phyloP scores from a whole-genome alignment of 768 basidiomycete species.

The Boletus sp. region DNA sequence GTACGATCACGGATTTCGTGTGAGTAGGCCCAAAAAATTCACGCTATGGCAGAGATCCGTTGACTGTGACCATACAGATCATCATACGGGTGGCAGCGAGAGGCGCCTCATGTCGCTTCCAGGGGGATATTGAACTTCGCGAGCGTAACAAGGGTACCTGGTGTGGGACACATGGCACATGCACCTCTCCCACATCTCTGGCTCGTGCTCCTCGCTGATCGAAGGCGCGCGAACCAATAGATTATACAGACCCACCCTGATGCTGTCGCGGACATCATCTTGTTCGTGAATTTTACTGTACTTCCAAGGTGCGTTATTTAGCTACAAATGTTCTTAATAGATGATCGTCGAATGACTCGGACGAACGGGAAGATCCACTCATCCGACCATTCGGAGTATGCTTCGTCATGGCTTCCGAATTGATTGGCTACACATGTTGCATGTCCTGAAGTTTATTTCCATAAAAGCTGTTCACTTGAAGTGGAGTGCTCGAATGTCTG shows the following conservation, averaged over 20 bases:
- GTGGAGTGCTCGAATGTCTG: too few relatives aligned
- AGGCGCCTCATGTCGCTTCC: not conserved
- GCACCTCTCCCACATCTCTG: not conserved
- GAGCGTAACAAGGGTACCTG: not conserved
- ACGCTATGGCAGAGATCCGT: not conserved
- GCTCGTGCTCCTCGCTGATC: not conserved
- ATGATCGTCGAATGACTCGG: too few relatives aligned
- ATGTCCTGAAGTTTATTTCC: too few relatives aligned
- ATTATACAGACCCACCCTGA: not conserved
- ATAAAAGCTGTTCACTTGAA: too few relatives aligned
- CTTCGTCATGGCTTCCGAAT: too few relatives aligned
- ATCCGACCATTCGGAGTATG: too few relatives aligned
- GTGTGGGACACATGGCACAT: conserved; percentile 4
- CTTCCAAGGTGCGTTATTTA: too few relatives aligned
- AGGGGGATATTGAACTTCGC: conserved; percentile 2
- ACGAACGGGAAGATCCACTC: too few relatives aligned
- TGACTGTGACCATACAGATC: not conserved
- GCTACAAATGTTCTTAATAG: too few relatives aligned
- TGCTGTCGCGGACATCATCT: not conserved
- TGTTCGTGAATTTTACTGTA: too few relatives aligned
- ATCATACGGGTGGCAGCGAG: not conserved
- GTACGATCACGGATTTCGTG: not conserved
- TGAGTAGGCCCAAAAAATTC: not conserved
- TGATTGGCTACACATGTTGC: too few relatives aligned
- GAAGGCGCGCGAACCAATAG: not conserved